These are phyloP conservation scores for Acer negundo DNA, from an alignment of 345 rosid genomes.

Conservation along the genomic window DNA sequence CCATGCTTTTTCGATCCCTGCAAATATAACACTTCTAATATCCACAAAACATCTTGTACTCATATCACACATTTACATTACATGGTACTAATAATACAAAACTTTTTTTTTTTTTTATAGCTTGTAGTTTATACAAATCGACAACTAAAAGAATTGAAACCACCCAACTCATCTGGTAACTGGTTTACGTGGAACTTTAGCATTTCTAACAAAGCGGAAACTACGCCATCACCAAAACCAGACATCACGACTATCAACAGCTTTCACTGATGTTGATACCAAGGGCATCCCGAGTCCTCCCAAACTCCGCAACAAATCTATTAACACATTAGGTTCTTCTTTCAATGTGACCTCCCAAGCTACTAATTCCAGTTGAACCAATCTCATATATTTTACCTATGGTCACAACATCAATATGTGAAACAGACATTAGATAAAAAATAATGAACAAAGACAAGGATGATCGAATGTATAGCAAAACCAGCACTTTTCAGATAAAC, in stretches of 20 bases:
- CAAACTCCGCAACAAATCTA: slow-evolving; percentile 72
- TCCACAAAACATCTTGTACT: too few species aligned
- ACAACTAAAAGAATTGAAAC: slow-evolving; percentile 23
- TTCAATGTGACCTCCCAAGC: slow-evolving; percentile 86
- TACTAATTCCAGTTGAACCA: slow-evolving; percentile 96
- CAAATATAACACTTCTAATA: too few species aligned
- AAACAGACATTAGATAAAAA: not conserved
- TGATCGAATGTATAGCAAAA: not conserved
- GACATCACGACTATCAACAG: slow-evolving; percentile 60
- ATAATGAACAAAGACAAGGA: not conserved
- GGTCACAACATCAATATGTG: not conserved
- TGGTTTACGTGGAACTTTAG: slow-evolving; percentile 19
- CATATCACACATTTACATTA: too few species aligned
- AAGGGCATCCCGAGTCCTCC: slow-evolving; percentile 92
- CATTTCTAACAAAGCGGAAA: slow-evolving; percentile 3
- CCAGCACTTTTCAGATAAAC: too few species aligned
- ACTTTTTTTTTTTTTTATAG: not conserved
- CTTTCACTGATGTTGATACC: slow-evolving; percentile 69
- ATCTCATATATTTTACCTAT: slow-evolving; percentile 90
- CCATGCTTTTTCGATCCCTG: too few species aligned
- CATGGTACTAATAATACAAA: slow-evolving; percentile 21
- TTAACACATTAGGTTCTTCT: slow-evolving; percentile 75
- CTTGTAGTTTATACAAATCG: slow-evolving; percentile 22
- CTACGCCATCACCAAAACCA: slow-evolving; percentile 80
- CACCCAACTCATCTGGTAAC: slow-evolving; percentile 18